Evolutionary conservation across 2,329 filamentous ascomycete genomes (phyloP), one percentile per base, ranked within the genome.

Genomic region (Fusarium nematophilum): DNA sequence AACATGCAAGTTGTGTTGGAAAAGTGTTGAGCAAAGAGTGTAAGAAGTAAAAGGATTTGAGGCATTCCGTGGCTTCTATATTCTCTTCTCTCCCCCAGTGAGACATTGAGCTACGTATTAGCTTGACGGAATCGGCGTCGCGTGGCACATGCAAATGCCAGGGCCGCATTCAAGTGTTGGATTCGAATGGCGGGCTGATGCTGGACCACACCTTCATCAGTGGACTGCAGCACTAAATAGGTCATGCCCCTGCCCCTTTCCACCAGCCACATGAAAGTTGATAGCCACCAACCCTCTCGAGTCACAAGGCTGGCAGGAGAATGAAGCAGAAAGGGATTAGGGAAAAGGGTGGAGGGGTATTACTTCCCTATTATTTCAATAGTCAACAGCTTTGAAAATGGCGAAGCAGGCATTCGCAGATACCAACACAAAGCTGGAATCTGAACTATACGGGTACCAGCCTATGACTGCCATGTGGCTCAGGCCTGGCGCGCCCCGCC

Each of bases 81-180:
- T n/a, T n/a, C 10, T 33, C n/a, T 8, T 34, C 17, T 8, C 14
- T 34, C 31, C 9, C 13, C 5, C 31, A 9, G 17, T 60, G 54
- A 62, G 49, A 62, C 59, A 56, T 43, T 37, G 29, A 48, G 54
- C 40, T 25, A 34, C 38, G 36, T n/a, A 14, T 34, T 5, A 23
- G 11, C 27, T 17, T 45, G 31, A 60, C 33, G n/a, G n/a, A n/a
- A n/a, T n/a, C n/a, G n/a, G n/a, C n/a, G n/a, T n/a, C 31, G 40
- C 56, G 42, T 57, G 50, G 50, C 59, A 47, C 44, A 59, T 60
- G 55, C 37, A 56, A 57, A 63, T 56, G 59, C 46, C 50, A 63
- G 59, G 59, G 55, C 36, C 45, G 21, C 21, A 56, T 42, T 34
- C 23, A 47, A n/a, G n/a, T n/a, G 43, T 25, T n/a, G 59, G 57